Base-by-base conservation (phyloP, 139 green algal species). In the Mesotaenium endlicherianum region DNA sequence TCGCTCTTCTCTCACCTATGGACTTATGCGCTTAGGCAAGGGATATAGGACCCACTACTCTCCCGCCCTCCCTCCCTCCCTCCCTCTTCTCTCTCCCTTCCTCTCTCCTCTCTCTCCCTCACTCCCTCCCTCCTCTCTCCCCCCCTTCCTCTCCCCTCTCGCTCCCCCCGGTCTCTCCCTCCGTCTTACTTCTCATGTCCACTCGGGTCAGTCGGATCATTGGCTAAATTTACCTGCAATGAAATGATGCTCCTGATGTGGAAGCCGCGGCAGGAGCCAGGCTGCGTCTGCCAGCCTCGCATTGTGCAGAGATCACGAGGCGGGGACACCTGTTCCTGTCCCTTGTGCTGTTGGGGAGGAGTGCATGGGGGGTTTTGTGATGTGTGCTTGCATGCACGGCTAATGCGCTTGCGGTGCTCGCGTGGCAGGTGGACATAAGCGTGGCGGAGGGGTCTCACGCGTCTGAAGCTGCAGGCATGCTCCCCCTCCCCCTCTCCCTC, bases 391-490 rank as follows among this genome's bases (percentile, higher is more conserved):
- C n/a, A n/a, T n/a, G n/a, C n/a, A n/a, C n/a, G n/a, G n/a, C n/a
- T n/a, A n/a, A n/a, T n/a, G n/a, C n/a, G n/a, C n/a, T n/a, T n/a
- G n/a, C n/a, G n/a, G n/a, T 84, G 71, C 68, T 30, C 72, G 78
- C 80, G 6, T 11, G 16, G 68, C 82, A 89, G 84, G 76, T 90
- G 45, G 85, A 90, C 26, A 90, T 91, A 30, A 57, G 44, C 34
- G 76, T 90, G 11, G 36, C 49, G 3, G 44, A 91, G 4, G 96
- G 95, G 6, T 92, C 88, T 3, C 96, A 99, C 26, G 53, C 20
- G 26, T 26, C 26, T 26, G 26, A 64, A 64, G 26, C 26, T 64
- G 26, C 26, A 20, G 53, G 26, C 53, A 34, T 64, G 20, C 53
- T 64, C 53, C 26, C 53, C 53, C 53, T 64, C 53, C 26, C 53